Conservation (phyloP, 495 filamentous ascomycete genomes). For the Neurospora sp. region DNA sequence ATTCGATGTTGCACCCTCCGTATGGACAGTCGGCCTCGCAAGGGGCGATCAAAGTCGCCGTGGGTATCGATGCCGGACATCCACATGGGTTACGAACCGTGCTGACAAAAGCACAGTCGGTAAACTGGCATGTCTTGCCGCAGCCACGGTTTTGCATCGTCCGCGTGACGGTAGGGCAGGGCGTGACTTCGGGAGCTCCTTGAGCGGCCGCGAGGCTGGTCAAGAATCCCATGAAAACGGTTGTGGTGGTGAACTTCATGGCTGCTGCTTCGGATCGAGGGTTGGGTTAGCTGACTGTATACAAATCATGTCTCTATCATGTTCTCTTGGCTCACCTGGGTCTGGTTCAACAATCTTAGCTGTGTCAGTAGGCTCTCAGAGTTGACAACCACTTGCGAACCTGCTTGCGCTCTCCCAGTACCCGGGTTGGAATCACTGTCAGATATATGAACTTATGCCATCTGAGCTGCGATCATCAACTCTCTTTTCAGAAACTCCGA, state of each 20-base stretch:
- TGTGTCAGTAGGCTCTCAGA: background rate
- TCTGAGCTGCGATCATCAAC: background rate
- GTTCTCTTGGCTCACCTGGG: background rate
- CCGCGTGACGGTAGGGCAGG: conserved; percentile 20
- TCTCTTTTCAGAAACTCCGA: background rate
- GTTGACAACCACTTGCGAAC: background rate
- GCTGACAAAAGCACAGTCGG: conserved; percentile 16
- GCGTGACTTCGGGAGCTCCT: background rate
- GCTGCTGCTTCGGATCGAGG: background rate
- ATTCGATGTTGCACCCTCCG: conserved; percentile 20
- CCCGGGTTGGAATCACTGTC: background rate
- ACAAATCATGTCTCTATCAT: background rate
- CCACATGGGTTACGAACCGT: conserved; percentile 20
- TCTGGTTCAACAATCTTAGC: background rate
- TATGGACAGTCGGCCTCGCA: conserved; percentile 23
- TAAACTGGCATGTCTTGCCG: conserved; percentile 13
- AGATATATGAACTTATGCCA: background rate
- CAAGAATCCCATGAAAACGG: conserved; percentile 11
- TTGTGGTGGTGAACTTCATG: conserved; percentile 13
- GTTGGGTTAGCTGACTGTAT: background rate
- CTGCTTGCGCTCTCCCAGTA: background rate
- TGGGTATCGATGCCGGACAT: conserved; percentile 20
- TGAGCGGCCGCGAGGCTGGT: conserved; percentile 12
- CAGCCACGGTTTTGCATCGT: conserved; percentile 18
- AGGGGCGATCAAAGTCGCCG: conserved; percentile 21